Conservation (phyloP, 2,329 filamentous ascomycete genomes). For the Hypomyces perniciosus region DNA sequence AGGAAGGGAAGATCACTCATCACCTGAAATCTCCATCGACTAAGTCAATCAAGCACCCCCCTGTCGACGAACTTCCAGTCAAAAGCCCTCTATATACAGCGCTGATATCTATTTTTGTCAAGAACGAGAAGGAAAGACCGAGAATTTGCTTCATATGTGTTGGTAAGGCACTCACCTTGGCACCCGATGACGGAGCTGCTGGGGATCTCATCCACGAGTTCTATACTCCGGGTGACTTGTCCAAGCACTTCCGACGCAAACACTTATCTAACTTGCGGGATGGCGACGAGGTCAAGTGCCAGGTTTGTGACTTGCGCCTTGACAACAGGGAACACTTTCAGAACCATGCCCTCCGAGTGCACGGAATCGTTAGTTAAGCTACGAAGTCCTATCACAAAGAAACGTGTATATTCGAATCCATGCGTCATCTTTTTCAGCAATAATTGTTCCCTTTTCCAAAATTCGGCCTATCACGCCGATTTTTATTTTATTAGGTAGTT, state of each 20-base stretch:
- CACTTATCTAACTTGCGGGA: conserved; percentile 11
- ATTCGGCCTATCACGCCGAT: too few species aligned
- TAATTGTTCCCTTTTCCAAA: too few species aligned
- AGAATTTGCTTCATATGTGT: conserved; percentile 14
- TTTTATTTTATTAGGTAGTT: too few species aligned
- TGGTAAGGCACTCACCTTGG: conserved; percentile 6
- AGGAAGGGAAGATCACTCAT: conserved; percentile 7
- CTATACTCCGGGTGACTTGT: conserved; percentile 11
- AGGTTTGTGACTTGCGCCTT: too few species aligned
- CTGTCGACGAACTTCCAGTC: not conserved
- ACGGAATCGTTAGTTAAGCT: too few species aligned
- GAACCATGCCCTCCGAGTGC: too few species aligned
- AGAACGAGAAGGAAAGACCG: conserved; percentile 8
- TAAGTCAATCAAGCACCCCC: not conserved
- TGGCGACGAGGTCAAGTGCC: too few species aligned
- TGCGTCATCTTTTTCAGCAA: too few species aligned
- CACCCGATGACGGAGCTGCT: conserved; percentile 1
- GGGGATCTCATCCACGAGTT: conserved; percentile 10
- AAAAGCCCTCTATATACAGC: conserved; percentile 6
- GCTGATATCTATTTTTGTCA: conserved; percentile 12
- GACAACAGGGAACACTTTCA: too few species aligned
- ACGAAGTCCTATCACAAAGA: too few species aligned
- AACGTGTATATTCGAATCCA: too few species aligned
- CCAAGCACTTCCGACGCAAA: conserved; percentile 12
- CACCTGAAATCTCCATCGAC: not conserved